Evolutionary conservation across 257 asterid species (phyloP).

Genomic region (Ilex aquifolium): DNA sequence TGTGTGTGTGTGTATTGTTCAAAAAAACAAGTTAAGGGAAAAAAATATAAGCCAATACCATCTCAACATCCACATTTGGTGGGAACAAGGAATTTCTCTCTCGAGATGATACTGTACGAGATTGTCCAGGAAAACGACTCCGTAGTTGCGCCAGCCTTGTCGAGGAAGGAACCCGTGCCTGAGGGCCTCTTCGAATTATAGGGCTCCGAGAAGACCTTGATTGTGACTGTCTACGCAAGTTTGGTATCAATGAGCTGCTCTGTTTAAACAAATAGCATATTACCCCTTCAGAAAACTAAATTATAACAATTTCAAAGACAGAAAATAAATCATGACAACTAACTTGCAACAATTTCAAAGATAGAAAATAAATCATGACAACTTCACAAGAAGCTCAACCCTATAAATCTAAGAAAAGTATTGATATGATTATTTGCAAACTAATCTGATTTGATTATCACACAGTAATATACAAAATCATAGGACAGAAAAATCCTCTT

Average conservation of each 20-base stretch:
- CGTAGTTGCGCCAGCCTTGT: slow-evolving; percentile 60
- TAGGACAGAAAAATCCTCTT: no score
- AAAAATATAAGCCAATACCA: slow-evolving; percentile 38
- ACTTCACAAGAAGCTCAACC: no score
- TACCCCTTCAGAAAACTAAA: slow-evolving; percentile 10
- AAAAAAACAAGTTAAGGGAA: not conserved
- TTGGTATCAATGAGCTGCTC: slow-evolving; percentile 37
- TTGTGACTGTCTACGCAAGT: slow-evolving; percentile 39
- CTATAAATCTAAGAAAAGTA: no score
- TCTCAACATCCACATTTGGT: slow-evolving; percentile 73
- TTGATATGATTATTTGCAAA: no score
- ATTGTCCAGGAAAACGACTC: slow-evolving; percentile 65
- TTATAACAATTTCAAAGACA: not conserved
- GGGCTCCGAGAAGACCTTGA: slow-evolving; percentile 32
- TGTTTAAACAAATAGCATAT: slow-evolving; percentile 23
- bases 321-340: not conserved
- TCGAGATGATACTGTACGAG: slow-evolving; percentile 45
- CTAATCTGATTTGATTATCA: no score
- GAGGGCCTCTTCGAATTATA: slow-evolving; percentile 40
- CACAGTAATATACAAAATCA: no score
- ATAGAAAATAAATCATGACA: not conserved
- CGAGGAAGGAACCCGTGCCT: slow-evolving; percentile 22
- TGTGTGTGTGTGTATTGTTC: no score
- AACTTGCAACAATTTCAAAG: not conserved
- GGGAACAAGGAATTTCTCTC: slow-evolving; percentile 60